phyloP scores from a whole-genome alignment of 495 filamentous ascomycete species.

The Aspergillus bridgeri region DNA sequence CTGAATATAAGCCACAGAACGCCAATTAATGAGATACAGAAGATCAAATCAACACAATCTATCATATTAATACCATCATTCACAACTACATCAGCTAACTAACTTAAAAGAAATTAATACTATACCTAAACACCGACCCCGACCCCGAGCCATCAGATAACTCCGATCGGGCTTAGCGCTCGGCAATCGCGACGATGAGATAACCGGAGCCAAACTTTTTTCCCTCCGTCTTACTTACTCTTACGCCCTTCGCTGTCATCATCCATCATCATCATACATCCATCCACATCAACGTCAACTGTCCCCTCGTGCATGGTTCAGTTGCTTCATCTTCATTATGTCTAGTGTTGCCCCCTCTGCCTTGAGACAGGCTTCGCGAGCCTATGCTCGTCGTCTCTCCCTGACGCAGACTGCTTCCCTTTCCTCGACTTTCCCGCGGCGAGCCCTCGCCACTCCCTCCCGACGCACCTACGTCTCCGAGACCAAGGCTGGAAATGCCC shows the following conservation, averaged over 20 bases:
- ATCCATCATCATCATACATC: too few species aligned
- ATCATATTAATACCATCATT: too few species aligned
- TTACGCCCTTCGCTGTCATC: constrained; percentile 8
- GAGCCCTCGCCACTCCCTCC: constrained; percentile 35
- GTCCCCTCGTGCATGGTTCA: constrained; percentile 20
- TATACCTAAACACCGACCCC: too few species aligned
- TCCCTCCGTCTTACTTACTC: constrained; percentile 8
- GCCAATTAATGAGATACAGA: too few species aligned
- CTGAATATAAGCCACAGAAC: too few species aligned
- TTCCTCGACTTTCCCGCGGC: constrained; percentile 40
- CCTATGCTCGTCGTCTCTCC: constrained; percentile 55
- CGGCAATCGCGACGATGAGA: constrained; percentile 31
- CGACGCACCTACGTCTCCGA: constrained; percentile 78
- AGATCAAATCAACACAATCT: too few species aligned
- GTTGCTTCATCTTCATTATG: constrained; percentile 51
- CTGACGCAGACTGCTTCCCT: constrained; percentile 42
- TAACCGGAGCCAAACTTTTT: constrained; percentile 29
- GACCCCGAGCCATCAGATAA: constrained; percentile 14
- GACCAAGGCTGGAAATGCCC: constrained; percentile 72
- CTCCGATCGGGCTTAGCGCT: constrained; percentile 27
- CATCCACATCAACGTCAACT: too few species aligned
- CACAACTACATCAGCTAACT: too few species aligned
- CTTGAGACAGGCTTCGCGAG: constrained; percentile 74
- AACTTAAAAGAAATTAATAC: too few species aligned
- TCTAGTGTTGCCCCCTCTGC: constrained; percentile 66